phyloP scores from a whole-genome alignment of 176 grass and related monocot genomes.

The Carex littledalei region DNA sequence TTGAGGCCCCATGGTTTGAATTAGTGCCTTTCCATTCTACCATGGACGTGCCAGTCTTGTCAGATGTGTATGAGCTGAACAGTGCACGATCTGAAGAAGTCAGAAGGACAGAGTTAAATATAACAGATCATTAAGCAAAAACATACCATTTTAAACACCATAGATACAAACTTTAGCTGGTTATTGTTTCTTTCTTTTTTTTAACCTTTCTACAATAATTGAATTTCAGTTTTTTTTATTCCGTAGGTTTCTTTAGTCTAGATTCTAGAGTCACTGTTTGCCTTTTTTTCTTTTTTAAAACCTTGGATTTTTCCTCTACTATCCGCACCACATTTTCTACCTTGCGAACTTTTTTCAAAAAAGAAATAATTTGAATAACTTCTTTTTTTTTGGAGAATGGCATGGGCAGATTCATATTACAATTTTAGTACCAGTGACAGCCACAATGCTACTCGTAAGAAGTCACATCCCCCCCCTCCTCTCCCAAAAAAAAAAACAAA shows the following conservation, averaged over 20 bases:
- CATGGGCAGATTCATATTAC: not conserved
- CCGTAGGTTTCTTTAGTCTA: too few species aligned
- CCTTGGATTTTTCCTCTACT: too few species aligned
- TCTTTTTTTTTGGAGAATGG: too few species aligned
- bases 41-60: constrained; percentile 30
- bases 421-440: not conserved
- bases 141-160: not conserved
- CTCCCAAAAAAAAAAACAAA: not conserved
- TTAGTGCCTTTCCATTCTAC: constrained; percentile 30
- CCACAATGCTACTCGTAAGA: not conserved
- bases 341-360: too few species aligned
- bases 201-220: too few species aligned
- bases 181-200: not conserved
- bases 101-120: not conserved
- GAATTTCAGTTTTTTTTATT: too few species aligned
- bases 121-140: not conserved
- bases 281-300: too few species aligned
- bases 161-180: not conserved
- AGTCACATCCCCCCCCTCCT: not conserved
- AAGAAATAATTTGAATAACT: too few species aligned
- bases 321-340: too few species aligned
- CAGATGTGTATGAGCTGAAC: constrained; percentile 35
- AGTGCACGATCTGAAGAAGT: constrained; percentile 43
- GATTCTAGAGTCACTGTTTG: too few species aligned
- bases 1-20: constrained; percentile 28